Percentiles rank a stretch among this genome's conserved stretches.
Evolutionary conservation across 2,329 filamentous ascomycete genomes (phyloP).

Genomic region (Pseudogymnoascus sp.): DNA sequence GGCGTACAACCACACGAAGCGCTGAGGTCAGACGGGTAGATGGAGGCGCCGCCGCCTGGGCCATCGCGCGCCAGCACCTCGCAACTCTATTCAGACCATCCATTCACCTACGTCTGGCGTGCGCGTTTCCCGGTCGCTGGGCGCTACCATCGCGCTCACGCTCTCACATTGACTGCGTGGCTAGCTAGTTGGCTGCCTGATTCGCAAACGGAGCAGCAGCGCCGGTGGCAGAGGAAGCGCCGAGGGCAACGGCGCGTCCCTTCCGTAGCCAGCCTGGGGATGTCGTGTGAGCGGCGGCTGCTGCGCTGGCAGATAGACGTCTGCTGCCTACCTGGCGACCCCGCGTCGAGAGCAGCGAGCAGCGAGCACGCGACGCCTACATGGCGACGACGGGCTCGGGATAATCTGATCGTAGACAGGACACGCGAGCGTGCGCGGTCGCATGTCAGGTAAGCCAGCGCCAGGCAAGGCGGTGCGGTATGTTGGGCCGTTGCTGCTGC

Average conservation of each 20-base stretch:
- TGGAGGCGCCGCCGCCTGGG: background rate
- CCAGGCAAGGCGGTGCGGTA: background rate
- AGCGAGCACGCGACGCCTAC: background rate
- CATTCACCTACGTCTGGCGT: background rate
- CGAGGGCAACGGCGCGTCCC: background rate
- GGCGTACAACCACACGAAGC: background rate
- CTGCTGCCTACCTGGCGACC: background rate
- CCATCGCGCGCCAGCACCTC: background rate
- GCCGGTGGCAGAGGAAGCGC: background rate
- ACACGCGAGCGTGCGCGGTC: background rate
- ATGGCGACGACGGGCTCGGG: background rate
- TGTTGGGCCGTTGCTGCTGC: background rate
- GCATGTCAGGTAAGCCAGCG: background rate
- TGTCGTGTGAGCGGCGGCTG: background rate
- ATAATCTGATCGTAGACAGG: background rate
- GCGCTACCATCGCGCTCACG: background rate
- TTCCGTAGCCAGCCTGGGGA: background rate
- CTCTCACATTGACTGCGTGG: background rate
- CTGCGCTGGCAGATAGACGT: background rate
- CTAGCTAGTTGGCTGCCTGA: background rate
- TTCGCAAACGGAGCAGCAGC: background rate
- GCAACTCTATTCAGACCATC: background rate
- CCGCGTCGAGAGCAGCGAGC: background rate
- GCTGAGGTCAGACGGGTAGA: background rate
- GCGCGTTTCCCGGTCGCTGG: background rate